Evolutionary conservation across 805 yeast species (phyloP).

Genomic region (Saccharomycopsis olivae): DNA sequence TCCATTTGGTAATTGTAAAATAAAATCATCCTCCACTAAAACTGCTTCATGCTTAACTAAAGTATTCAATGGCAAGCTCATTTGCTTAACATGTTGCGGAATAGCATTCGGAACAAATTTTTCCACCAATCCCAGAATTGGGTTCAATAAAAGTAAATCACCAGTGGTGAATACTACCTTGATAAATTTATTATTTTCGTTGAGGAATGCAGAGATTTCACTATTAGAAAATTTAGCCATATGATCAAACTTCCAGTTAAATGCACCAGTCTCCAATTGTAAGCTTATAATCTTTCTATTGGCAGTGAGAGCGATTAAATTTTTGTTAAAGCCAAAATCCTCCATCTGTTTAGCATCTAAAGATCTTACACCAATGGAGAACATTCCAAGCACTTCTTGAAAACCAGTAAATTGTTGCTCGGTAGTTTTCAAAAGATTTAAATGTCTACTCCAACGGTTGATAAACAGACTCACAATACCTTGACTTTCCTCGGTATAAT

Average conservation of each 20-base stretch:
- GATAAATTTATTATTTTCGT: constrained; percentile 21
- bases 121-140: constrained; percentile 9
- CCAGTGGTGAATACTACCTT: constrained; percentile 23
- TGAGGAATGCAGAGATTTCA: background rate
- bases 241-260: constrained; percentile 29
- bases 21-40: background rate
- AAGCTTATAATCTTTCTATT: constrained; percentile 34
- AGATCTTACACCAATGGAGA: too few relatives aligned
- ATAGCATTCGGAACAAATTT: background rate
- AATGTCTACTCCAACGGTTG: background rate
- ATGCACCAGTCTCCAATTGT: constrained; percentile 29
- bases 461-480: background rate
- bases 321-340: constrained; percentile 38
- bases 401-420: too few relatives aligned
- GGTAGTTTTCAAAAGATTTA: background rate
- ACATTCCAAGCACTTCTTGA: too few relatives aligned
- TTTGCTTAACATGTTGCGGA: constrained; percentile 1
- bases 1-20: background rate
- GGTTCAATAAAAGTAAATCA: constrained; percentile 18
- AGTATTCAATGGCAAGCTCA: too few relatives aligned
- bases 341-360: constrained; percentile 14
- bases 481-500: too few relatives aligned
- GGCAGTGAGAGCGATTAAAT: constrained; percentile 31
- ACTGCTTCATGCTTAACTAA: constrained; percentile 4
- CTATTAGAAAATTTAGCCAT: constrained; percentile 1